Conservation (phyloP, 192 early-diverging fungal genomes). For the Dimargaris cristalligena region DNA sequence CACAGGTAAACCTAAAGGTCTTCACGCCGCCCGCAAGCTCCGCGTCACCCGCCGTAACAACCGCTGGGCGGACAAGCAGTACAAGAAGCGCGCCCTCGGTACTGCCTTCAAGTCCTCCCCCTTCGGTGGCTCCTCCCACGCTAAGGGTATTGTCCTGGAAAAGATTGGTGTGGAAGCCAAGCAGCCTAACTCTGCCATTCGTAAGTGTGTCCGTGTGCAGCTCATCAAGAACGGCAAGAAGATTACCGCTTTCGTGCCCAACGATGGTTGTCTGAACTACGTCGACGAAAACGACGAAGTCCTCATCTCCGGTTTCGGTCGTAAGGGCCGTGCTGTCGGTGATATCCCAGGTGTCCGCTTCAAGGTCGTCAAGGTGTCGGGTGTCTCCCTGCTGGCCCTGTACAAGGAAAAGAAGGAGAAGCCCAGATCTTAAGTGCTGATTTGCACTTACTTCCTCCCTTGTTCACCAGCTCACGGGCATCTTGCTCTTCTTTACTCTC, state of each 20-base stretch:
- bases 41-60: constrained; percentile 94
- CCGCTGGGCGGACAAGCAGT: constrained; percentile 97
- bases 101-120: constrained; percentile 97
- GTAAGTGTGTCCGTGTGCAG: constrained; percentile 99
- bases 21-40: constrained; percentile 96
- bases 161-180: constrained; percentile 99
- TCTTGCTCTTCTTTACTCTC: too few species aligned
- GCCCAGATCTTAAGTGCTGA: constrained; percentile 89
- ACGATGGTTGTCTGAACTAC: constrained; percentile 99
- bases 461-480: too few species aligned
- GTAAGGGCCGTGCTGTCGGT: constrained; percentile 98
- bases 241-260: constrained; percentile 99
- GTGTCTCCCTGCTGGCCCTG: constrained; percentile 95
- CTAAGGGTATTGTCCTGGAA: constrained; percentile 99
- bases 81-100: constrained; percentile 97
- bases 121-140: constrained; percentile 99
- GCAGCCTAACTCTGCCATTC: constrained; percentile 99
- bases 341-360: constrained; percentile 99
- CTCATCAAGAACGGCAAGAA: constrained; percentile 99
- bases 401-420: constrained; percentile 99
- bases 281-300: constrained; percentile 99
- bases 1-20: constrained; percentile 85
- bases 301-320: constrained; percentile 99
- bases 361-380: constrained; percentile 99
- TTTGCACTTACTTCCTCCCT: too few species aligned